Evolutionary conservation across 2,329 filamentous ascomycete species (phyloP).

Genomic region (Davidsoniella neocaledoniae): DNA sequence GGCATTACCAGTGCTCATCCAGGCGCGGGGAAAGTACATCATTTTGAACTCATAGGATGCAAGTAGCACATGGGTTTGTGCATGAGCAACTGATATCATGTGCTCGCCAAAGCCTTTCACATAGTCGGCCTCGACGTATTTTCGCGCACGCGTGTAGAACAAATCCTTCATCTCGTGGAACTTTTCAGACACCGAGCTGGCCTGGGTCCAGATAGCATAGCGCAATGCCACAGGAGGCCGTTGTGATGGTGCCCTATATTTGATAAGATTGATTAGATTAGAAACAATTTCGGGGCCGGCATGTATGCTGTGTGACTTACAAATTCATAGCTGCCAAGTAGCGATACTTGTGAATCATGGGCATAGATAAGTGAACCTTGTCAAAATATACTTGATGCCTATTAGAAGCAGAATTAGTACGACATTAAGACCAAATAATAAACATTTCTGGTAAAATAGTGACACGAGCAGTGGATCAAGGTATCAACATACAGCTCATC

Average conservation of each 20-base stretch:
- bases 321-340: slow-evolving; percentile 82
- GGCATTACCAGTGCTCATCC: slow-evolving; percentile 76
- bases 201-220: slow-evolving; percentile 92
- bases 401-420: slow-evolving; percentile 5
- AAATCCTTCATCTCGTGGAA: slow-evolving; percentile 65
- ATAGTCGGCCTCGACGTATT: slow-evolving; percentile 79
- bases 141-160: slow-evolving; percentile 78
- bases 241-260: slow-evolving; percentile 52
- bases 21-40: slow-evolving; percentile 93
- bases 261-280: too few species aligned
- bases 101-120: slow-evolving; percentile 84
- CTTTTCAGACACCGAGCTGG: slow-evolving; percentile 72
- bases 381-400: slow-evolving; percentile 78
- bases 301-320: slow-evolving; percentile 22
- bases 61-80: slow-evolving; percentile 68
- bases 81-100: slow-evolving; percentile 71
- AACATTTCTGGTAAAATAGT: neutral
- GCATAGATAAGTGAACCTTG: slow-evolving; percentile 69
- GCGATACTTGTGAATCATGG: slow-evolving; percentile 77
- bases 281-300: neutral
- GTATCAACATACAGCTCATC: slow-evolving; percentile 56
- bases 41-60: slow-evolving; percentile 85
- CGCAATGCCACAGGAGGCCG: slow-evolving; percentile 75
- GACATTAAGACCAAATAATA: neutral
- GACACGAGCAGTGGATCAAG: neutral